A percentile compares a stretch with the other conserved stretches of the same genome.
phyloP scores from a whole-genome alignment of 495 filamentous ascomycete species.

The Penicillium samsonianum region DNA sequence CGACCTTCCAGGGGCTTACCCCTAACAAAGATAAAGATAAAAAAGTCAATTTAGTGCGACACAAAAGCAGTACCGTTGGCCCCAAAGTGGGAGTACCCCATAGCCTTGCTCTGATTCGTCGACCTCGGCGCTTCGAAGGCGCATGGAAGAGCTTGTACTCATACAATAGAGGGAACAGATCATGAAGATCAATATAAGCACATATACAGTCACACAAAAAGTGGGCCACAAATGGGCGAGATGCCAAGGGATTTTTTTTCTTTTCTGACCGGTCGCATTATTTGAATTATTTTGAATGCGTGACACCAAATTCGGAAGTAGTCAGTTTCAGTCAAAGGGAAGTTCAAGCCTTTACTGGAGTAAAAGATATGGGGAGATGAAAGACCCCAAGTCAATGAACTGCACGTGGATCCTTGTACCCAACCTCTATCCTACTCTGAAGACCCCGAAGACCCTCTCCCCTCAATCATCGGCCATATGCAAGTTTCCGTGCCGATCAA shows the following conservation, averaged over 20 bases:
- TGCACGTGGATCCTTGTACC: not conserved
- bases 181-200: slow-evolving; percentile 1
- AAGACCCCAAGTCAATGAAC: not conserved
- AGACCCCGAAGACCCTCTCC: not conserved
- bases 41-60: not conserved
- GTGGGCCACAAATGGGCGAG: slow-evolving; percentile 7
- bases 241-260: slow-evolving; percentile 3
- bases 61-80: not conserved
- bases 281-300: not conserved
- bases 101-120: not conserved
- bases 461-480: slow-evolving; percentile 1
- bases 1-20: not conserved
- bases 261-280: slow-evolving; percentile 9
- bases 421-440: too few relatives aligned
- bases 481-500: slow-evolving; percentile 7
- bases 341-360: not conserved
- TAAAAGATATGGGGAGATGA: not conserved
- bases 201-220: not conserved
- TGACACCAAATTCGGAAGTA: not conserved
- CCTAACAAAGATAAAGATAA: not conserved
- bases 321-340: not conserved
- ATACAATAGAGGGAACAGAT: not conserved
- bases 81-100: not conserved
- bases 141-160: slow-evolving; percentile 1
- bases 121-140: slow-evolving; percentile 8